Base-by-base conservation (phyloP, 1,139 yeast genomes). In the Candida sojae region DNA sequence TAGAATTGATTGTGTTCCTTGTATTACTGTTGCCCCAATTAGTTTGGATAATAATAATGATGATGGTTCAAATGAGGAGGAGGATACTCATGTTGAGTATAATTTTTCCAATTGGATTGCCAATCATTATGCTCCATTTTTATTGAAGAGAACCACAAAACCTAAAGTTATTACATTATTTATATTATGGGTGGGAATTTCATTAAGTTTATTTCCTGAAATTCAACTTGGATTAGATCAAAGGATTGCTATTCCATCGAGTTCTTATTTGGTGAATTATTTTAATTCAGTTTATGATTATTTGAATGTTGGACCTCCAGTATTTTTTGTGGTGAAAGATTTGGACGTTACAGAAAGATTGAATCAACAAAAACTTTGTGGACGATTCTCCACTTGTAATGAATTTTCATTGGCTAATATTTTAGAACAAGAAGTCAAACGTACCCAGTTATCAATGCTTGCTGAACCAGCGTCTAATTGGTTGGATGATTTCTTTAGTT, bases 301-400 rank as follows among this genome's bases (percentile, higher is more conserved):
- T 60, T 73, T 93, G 51, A 85, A 87, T 53, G 87, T 88, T 3
- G 99, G 98, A 0, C 97, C 99, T 0, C 99, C 99, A 0, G 79
- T 89, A 1, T 93, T 88, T 60, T 87, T 90, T 64, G 92, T 93
- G 31, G 82, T 89, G 21, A 79, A 80, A 48, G 82, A 80, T 49
- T 63, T 83, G 46, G 86, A 89, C 58, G 72, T 87, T 2, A 88
- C 95, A 0, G 52, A 66, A 9, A 69, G 89, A 46, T 66, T 57
- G 0, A 77, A 75, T 43, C 99, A 93, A 63, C 86, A 86, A 57
- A 76, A 81, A 48, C 59, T 92, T 0, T 93, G 99, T 68, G 97
- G 98, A 1, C 80, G 90, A 52, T 93, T 90, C 61, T 82, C 96
- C 0, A 80, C 91, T 0, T 93, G 99, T 64, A 76, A 88, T 42